Conservation (phyloP, 768 basidiomycete genomes). For the Suillus cothurnatus region DNA sequence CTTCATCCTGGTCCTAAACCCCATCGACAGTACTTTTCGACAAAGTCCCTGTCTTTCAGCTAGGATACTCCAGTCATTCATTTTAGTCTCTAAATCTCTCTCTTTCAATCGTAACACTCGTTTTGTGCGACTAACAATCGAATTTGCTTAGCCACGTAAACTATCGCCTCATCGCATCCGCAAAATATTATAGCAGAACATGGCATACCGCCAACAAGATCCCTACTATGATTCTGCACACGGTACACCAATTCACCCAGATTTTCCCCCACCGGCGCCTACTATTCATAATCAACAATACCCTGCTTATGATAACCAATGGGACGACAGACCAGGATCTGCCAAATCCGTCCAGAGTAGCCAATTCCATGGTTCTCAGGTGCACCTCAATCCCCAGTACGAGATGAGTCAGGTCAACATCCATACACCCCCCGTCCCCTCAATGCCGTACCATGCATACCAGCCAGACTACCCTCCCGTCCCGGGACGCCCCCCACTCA, state of each 20-base stretch:
- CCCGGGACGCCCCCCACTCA: conserved; percentile 49
- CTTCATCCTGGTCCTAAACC: conserved; percentile 4
- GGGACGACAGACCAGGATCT: conserved; percentile 47
- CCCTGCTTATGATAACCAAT: conserved; percentile 45
- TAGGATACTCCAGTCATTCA: conserved; percentile 19
- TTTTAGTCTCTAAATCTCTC: conserved; percentile 1
- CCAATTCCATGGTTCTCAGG: conserved; percentile 64
- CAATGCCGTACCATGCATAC: conserved; percentile 46
- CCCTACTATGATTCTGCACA: conserved; percentile 42
- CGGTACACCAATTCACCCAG: conserved; percentile 31
- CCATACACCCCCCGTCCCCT: conserved; percentile 54
- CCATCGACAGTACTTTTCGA: conserved; percentile 13
- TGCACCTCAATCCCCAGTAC: conserved; percentile 65
- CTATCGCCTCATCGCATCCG: neutral
- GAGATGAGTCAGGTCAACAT: conserved; percentile 54
- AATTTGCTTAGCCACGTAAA: neutral
- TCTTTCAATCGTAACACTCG: conserved; percentile 1
- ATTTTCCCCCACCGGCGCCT: conserved; percentile 37
- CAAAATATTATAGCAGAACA: conserved; percentile 23
- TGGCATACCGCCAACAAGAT: conserved; percentile 60
- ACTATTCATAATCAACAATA: conserved; percentile 39
- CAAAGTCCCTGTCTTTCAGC: conserved; percentile 5
- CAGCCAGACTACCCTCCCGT: conserved; percentile 62
- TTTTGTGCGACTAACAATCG: neutral
- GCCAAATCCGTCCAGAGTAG: conserved; percentile 66